phyloP scores from a whole-genome alignment of 176 grass and related monocot genomes.

The Cocos nucifera region DNA sequence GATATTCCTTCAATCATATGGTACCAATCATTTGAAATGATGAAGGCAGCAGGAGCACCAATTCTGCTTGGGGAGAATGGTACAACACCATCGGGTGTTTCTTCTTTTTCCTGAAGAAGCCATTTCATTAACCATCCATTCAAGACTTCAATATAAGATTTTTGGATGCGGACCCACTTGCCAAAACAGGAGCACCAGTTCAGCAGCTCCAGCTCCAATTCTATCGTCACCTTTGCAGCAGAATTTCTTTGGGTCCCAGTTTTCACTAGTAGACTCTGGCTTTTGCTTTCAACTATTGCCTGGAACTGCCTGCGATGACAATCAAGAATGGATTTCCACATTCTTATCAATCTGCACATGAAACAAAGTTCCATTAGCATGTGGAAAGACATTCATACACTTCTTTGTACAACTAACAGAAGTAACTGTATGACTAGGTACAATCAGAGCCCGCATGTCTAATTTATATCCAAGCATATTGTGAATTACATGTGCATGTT shows the following conservation, averaged over 20 bases:
- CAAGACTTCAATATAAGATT: conserved; percentile 56
- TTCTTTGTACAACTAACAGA: no score
- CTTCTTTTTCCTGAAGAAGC: conserved; percentile 75
- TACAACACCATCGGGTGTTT: conserved; percentile 39
- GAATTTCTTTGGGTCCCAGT: conserved; percentile 34
- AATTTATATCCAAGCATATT: no score
- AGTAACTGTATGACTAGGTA: no score
- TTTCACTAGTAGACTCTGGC: conserved; percentile 44
- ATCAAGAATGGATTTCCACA: conserved; percentile 76
- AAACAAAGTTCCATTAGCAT: not conserved
- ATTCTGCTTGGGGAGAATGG: conserved; percentile 60
- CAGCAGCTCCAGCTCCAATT: conserved; percentile 73
- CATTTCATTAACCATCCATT: conserved; percentile 84
- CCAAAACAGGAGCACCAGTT: conserved; percentile 85
- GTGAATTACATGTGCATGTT: no score
- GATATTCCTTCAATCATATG: conserved; percentile 46
- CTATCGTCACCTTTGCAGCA: conserved; percentile 40
- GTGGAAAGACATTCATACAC: no score
- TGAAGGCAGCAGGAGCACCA: conserved; percentile 61
- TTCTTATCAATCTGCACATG: conserved; percentile 53
- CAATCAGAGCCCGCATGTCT: no score
- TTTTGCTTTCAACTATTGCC: conserved; percentile 57
- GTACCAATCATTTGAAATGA: conserved; percentile 71
- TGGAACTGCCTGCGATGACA: conserved; percentile 77
- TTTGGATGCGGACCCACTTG: conserved; percentile 64